Evolutionary conservation across 345 rosid genomes (phyloP), one percentile per base, ranked within the genome.

Genomic region (Lepidium didymum): DNA sequence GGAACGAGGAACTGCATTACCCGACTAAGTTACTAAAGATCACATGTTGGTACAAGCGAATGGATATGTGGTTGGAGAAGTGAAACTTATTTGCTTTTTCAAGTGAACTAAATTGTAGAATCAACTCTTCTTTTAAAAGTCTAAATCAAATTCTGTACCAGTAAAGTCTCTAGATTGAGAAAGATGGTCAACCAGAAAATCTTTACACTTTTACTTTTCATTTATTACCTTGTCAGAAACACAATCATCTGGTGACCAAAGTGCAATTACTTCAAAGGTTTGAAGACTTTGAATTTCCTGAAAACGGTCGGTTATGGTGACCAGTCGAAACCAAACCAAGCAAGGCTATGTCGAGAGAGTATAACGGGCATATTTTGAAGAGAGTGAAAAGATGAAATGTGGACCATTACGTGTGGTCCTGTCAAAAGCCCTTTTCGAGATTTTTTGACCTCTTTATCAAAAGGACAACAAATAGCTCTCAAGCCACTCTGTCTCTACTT

Each of bases 1-100:
- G 12, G 99, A 94, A 78, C 80, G 97, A 68, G 99, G 99, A 81
- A 94, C 96, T 73, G 99, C 99, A 11, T 79, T 94, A 80, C 99
- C 97, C 0, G 97, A 94, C 84, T 94, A 80, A 86, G 74, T 67
- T 78, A 54, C 66, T 75, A 55, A 57, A 72, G 64, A n/a, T 37
- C 58, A 46, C 18, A 25, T 15, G 38, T 43, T 10, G 53, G 53
- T 53, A 60, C 67, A 40, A 9, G 44, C 51, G 41, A 52, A 66
- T 15, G 68, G 14, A 25, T 62, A 7, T 62, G 56, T 54, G 23
- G 63, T 71, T 71, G 41, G 40, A 23, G 45, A 62, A 52, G 43
- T 50, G 33, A 27, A 43, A 25, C 66, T 55, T 56, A 51, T 44
- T 38, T 15, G 54, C 13, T 62, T 31, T 69, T 64, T 63, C 9